Evolutionary conservation across 2,329 filamentous ascomycete genomes (phyloP).

Genomic region (Paecilomyces sp.): DNA sequence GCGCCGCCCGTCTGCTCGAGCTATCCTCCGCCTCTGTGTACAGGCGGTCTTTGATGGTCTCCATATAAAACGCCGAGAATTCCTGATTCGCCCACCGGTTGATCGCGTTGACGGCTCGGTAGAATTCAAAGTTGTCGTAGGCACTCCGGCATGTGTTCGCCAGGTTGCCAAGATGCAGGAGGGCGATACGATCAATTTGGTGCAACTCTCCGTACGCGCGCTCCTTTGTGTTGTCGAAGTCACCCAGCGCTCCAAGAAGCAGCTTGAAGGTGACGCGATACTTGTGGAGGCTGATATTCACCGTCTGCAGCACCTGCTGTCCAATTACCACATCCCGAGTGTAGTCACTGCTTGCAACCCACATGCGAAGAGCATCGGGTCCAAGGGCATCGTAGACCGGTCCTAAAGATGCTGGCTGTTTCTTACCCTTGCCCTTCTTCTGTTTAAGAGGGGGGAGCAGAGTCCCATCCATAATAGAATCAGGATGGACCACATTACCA

Average conservation of each 20-base stretch:
- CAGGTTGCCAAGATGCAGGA: slow-evolving; percentile 64
- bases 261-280: slow-evolving; percentile 88
- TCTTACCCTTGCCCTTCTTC: slow-evolving; percentile 51
- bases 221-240: slow-evolving; percentile 39
- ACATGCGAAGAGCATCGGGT: slow-evolving; percentile 78
- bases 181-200: slow-evolving; percentile 64
- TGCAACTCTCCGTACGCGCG: slow-evolving; percentile 45
- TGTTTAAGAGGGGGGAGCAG: slow-evolving; percentile 63
- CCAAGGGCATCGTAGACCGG: slow-evolving; percentile 64
- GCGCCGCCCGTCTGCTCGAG: slow-evolving; percentile 50
- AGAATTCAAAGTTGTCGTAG: slow-evolving; percentile 71
- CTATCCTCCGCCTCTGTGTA: slow-evolving; percentile 73
- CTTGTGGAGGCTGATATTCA: slow-evolving; percentile 73
- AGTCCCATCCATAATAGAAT: slow-evolving; percentile 77
- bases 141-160: slow-evolving; percentile 58
- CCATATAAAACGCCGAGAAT: slow-evolving; percentile 89
- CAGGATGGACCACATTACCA: slow-evolving; percentile 76
- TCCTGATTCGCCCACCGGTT: slow-evolving; percentile 78
- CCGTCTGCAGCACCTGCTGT: slow-evolving; percentile 64
- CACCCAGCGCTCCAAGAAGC: slow-evolving; percentile 67
- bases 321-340: slow-evolving; percentile 81
- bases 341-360: slow-evolving; percentile 89
- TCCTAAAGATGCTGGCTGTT: slow-evolving; percentile 25
- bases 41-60: slow-evolving; percentile 82
- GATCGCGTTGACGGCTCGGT: slow-evolving; percentile 64